Evolutionary conservation across 768 basidiomycete genomes (phyloP), one percentile per base, ranked within the genome.

Genomic region (Tylopilus felleus): DNA sequence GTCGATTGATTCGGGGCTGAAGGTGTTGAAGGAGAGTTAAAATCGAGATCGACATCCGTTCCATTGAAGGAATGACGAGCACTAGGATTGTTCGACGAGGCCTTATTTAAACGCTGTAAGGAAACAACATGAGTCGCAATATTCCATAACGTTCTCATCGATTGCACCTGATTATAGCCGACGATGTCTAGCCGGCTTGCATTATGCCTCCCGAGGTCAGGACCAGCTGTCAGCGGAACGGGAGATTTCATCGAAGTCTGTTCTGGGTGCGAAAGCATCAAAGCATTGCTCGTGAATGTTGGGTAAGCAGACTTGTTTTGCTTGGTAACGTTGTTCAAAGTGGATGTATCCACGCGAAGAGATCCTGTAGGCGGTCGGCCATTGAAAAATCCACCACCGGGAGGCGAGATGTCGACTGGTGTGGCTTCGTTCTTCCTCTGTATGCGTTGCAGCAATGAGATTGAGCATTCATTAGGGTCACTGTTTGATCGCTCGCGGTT

Each of bases 261-360:
- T 42, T 88, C 87, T 43, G 78, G 76, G 14, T 72, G 65, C n/a
- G 72, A 66, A 51, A 86, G 84, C 51, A 83, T 77, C 52, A 73
- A 52, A 12, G 72, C 69, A 55, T 80, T 80, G 53, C 74, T 70
- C 22, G 80, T 63, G 63, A 79, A 80, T 14, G 77, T 75, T 5
- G 90, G 90, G 62, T 88, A 92, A 1, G 90, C 90, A 9, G 90
- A 91, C 70, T 93, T 93, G 73, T 92, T 92, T 74, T 90, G 89
- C 62, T 80, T 72, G 29, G 82, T 74, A 43, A 81, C 70, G 10
- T 78, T 76, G 56, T 82, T 82, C 44, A 88, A 72, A 28, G 82
- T 75, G 33, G 84, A 77, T 0, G 90, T 92, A 65, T 91, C 88
- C 49, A 92, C 86, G 31, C 87, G 77, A 64, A 92, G 72, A 38